These are phyloP conservation scores for Thalassiosira profunda DNA, from an alignment of 108 stramenopile genomes.

Conservation along the genomic window DNA sequence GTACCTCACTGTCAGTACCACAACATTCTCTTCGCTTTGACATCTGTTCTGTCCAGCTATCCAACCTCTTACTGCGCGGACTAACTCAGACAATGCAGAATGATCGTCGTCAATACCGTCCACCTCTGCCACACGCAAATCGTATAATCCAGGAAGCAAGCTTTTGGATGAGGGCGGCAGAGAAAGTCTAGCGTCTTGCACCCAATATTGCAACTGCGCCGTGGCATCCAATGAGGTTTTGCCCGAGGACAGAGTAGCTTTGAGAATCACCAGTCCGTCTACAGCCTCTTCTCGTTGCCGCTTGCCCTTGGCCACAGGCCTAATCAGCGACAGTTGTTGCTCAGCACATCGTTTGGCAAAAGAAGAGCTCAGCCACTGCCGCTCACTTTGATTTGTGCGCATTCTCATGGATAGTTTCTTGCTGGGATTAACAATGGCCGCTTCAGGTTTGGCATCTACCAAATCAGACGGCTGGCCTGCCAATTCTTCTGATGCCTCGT, in stretches of 20 bases:
- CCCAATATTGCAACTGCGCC: conserved; percentile 79
- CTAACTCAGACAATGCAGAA: neutral
- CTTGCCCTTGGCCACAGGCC: conserved; percentile 52
- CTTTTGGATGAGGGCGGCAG: conserved; percentile 66
- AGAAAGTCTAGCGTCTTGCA: conserved; percentile 46
- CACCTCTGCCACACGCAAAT: too few species aligned
- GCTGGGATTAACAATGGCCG: neutral
- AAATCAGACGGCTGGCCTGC: neutral
- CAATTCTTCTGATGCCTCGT: conserved; percentile 54
- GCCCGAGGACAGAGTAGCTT: conserved; percentile 40
- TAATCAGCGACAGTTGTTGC: conserved; percentile 62
- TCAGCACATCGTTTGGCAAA: conserved; percentile 55
- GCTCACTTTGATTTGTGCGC: neutral
- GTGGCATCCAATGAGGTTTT: conserved; percentile 61
- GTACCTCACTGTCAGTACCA: conserved; percentile 24
- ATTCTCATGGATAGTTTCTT: conserved; percentile 5
- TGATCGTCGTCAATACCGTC: too few species aligned
- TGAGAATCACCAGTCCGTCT: conserved; percentile 71
- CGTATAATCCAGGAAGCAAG: conserved; percentile 77
- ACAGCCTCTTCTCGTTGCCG: conserved; percentile 48
- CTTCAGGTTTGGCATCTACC: neutral
- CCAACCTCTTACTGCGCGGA: too few species aligned
- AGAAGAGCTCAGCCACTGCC: conserved; percentile 9
- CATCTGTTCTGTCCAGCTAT: neutral
- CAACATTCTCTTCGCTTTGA: neutral